Evolutionary conservation across 345 rosid species (phyloP).

Genomic region (Populus tremula): DNA sequence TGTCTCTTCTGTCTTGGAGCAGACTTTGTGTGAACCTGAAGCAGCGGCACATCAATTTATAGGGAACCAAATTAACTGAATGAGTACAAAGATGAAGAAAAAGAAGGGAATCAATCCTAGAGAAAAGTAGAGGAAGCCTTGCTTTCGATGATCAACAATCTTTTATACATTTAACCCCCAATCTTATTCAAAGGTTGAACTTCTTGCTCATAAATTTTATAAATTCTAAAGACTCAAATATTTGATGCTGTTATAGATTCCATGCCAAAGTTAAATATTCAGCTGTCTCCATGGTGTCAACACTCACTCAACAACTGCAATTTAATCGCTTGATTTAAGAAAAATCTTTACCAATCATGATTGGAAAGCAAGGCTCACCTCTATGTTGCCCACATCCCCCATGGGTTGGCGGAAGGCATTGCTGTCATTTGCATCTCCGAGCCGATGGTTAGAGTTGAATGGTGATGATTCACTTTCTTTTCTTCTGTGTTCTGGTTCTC

Average conservation of each 20-base stretch:
- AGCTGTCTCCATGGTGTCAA: background rate
- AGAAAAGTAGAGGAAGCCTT: background rate
- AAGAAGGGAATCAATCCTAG: background rate
- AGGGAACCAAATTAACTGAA: background rate
- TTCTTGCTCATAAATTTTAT: background rate
- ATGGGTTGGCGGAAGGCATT: conserved; percentile 47
- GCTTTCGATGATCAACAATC: background rate
- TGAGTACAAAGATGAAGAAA: background rate
- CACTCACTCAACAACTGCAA: too few relatives aligned
- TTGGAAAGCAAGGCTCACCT: conserved; percentile 45
- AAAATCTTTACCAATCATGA: background rate
- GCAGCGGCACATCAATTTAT: conserved; percentile 14
- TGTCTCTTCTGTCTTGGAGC: conserved; percentile 51
- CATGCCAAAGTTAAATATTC: background rate
- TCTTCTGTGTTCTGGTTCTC: conserved; percentile 48
- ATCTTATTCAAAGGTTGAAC: background rate
- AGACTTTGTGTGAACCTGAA: conserved; percentile 52
- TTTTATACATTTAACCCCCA: background rate
- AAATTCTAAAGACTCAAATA: background rate
- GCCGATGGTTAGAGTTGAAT: conserved; percentile 42
- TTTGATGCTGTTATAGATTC: background rate
- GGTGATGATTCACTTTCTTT: conserved; percentile 50
- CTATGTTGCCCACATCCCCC: conserved; percentile 64
- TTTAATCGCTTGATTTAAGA: background rate
- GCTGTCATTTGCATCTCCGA: conserved; percentile 33